Base-by-base conservation (phyloP, 2,329 filamentous ascomycete species). In the Thielaviopsis euricoi region DNA sequence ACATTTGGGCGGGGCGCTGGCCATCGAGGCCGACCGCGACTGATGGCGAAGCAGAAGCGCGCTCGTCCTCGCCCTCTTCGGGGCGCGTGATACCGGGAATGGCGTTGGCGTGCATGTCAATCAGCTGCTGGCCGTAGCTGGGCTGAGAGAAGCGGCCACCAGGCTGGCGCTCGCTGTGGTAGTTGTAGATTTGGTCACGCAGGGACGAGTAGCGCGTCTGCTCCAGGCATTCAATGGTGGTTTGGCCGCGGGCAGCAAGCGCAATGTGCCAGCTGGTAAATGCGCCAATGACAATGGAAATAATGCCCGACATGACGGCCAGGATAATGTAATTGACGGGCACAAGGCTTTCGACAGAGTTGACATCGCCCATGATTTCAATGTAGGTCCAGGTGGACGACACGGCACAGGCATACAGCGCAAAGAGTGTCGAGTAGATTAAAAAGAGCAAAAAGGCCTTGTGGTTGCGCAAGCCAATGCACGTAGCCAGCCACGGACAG, bases 401-500 rank as follows among this genome's bases (percentile, higher is more conserved):
- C 15, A 89, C 80, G n/a, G 76, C 79, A 67, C 95, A 95, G 66
- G 79, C 81, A 65, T 86, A 80, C 73, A 89, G 83, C 72, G 87
- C 90, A 72, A 95, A 95, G 1, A 95, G 62, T 3, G 85, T 87
- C 0, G 87, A 89, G 69, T 98, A 97, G 58, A 90, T 79, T 25
- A 98, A 76, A 69, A 97, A 98, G 2, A 97, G 78, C 56, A 98
- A 70, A 68, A 98, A 98, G 0, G 90, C 79, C 72, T 98, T 98
- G 76, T 96, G 94, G 71, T 98, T 98, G 67, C 82, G 82, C 62
- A 98, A 75, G 21, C 93, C 93, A 60, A 98, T 87, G 70, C 93
- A 98, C 3, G 89, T 95, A 26, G 93, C 91, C 54, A 98, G 78
- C 93, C 93, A 98, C 17, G 93, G 93, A 69, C 93, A 98, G 73